A percentile compares a stretch with the other conserved stretches of the same genome.
Evolutionary conservation across 306 rosid species (phyloP).

Genomic region (Gastrolobium villosum): DNA sequence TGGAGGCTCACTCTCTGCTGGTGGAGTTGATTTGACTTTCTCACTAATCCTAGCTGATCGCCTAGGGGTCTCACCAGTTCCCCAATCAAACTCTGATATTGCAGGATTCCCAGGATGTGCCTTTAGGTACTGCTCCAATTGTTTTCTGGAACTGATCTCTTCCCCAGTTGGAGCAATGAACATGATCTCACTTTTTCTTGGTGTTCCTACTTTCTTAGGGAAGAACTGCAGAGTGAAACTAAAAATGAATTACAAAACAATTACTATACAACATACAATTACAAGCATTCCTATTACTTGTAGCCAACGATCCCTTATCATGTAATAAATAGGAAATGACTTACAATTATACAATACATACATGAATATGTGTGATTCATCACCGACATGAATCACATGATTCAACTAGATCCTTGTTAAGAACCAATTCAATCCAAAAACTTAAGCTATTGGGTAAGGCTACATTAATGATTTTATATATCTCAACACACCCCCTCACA

Average conservation of each 20-base stretch:
- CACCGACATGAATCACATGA: too few relatives aligned
- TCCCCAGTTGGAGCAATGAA: slow-evolving; percentile 92
- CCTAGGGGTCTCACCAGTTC: slow-evolving; percentile 90
- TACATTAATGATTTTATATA: too few relatives aligned
- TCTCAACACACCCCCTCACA: too few relatives aligned
- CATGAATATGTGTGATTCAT: too few relatives aligned
- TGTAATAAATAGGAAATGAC: too few relatives aligned
- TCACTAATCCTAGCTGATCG: slow-evolving; percentile 90
- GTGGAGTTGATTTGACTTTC: slow-evolving; percentile 77
- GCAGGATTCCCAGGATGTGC: slow-evolving; percentile 78
- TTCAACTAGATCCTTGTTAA: too few relatives aligned
- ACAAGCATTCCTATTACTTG: background rate
- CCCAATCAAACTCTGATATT: slow-evolving; percentile 87
- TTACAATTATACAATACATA: too few relatives aligned
- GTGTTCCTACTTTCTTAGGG: slow-evolving; percentile 82
- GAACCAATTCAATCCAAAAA: too few relatives aligned
- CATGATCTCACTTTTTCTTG: slow-evolving; percentile 75
- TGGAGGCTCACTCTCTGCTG: slow-evolving; percentile 63
- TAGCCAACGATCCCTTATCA: too few relatives aligned
- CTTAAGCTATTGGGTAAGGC: too few relatives aligned
- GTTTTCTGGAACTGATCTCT: slow-evolving; percentile 71
- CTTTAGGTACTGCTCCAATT: slow-evolving; percentile 89
- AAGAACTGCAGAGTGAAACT: slow-evolving; percentile 61
- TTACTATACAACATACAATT: slow-evolving; percentile 13
- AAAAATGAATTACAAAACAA: slow-evolving; percentile 32